These are phyloP conservation scores for Trichoderma guizhouense DNA, from an alignment of 2,329 filamentous ascomycete species.

Conservation along the genomic window DNA sequence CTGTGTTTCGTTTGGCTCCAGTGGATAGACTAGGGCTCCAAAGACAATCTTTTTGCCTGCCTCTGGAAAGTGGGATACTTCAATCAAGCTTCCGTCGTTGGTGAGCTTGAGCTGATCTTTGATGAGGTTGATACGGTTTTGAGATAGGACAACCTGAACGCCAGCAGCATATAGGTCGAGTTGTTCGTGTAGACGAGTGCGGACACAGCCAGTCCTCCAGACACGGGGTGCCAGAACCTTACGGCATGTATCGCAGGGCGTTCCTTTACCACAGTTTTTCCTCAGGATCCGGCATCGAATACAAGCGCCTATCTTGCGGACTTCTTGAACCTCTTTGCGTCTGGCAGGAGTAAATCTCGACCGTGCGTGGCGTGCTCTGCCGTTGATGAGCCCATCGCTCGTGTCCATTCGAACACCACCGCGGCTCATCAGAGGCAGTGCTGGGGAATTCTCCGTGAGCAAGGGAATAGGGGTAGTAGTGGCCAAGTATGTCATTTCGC, in stretches of 20 bases:
- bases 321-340: slow-evolving; percentile 63
- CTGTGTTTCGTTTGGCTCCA: slow-evolving; percentile 37
- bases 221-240: slow-evolving; percentile 61
- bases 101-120: slow-evolving; percentile 50
- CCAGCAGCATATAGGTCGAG: slow-evolving; percentile 62
- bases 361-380: slow-evolving; percentile 51
- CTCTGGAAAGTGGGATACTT: slow-evolving; percentile 59
- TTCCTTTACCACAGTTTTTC: slow-evolving; percentile 64
- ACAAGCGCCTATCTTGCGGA: slow-evolving; percentile 63
- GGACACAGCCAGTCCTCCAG: slow-evolving; percentile 63
- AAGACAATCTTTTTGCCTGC: slow-evolving; percentile 43
- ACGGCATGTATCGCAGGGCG: slow-evolving; percentile 60
- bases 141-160: slow-evolving; percentile 60
- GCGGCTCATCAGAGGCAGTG: slow-evolving; percentile 34
- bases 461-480: slow-evolving; percentile 34
- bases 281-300: slow-evolving; percentile 63
- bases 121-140: slow-evolving; percentile 55
- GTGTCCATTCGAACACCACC: slow-evolving; percentile 56
- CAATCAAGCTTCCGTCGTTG: slow-evolving; percentile 49
- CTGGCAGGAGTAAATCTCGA: slow-evolving; percentile 56
- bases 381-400: slow-evolving; percentile 41
- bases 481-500: slow-evolving; percentile 50
- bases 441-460: slow-evolving; percentile 30
- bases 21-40: slow-evolving; percentile 31
- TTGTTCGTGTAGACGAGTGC: slow-evolving; percentile 59